Base-by-base conservation (phyloP, 305 asterid species). In the Fraxinus latifolia region DNA sequence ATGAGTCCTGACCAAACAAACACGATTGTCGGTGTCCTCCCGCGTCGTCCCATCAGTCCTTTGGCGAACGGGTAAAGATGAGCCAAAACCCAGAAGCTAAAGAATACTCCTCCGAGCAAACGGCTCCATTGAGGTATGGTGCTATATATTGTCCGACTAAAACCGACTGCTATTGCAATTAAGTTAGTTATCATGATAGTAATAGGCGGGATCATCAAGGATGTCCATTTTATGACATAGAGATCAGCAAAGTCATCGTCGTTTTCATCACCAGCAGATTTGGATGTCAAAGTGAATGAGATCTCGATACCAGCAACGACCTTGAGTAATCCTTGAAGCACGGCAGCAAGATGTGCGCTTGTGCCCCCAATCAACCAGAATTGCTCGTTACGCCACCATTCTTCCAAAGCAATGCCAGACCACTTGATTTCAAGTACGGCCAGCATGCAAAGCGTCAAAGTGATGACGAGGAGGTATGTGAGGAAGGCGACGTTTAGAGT, bases 331-430 rank as follows among this genome's bases (percentile, higher is more conserved):
- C 98, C 99, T 86, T 95, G 98, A 3, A 95, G 88, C 19, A 95
- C 99, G 4, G 98, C 99, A 3, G 98, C 97, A 37, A 95, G 91
- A 84, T 95, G 99, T 2, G 99, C 98, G 36, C 99, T 95, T 0
- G 99, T 95, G 27, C 98, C 98, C 3, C 98, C 97, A 3, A 95
- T 95, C 79, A 95, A 78, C 98, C 99, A 95, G 83, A 95, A 95
- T 68, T 95, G 99, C 88, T 95, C 99, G 17, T 95, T 95, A 0
- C 99, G 83, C 99, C 99, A 95, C 99, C 99, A 93, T 44, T 95
- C 99, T 86, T 95, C 98, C 32, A 95, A 37, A 9, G 86, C 84
- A 15, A 95, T 92, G 0, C 97, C 97, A 0, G 99, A 94, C 98
- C 99, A 95, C 86, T 94, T 95, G 62, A 95, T 90, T 85, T 95